Evolutionary conservation across 148 eudicot genomes (phyloP), one percentile per base, ranked within the genome.

Genomic region (Diospyros kaki): DNA sequence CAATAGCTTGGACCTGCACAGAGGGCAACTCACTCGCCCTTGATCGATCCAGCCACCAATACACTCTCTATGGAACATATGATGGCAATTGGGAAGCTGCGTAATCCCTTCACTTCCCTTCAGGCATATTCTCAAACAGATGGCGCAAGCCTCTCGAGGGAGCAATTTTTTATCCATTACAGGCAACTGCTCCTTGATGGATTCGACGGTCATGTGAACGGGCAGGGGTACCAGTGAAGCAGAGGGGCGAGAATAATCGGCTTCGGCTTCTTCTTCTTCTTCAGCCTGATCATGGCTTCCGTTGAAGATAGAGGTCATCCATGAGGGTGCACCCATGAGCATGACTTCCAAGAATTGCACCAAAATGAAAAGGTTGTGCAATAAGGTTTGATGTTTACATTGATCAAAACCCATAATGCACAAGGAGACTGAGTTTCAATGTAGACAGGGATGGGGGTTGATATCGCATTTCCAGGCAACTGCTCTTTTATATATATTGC

Each of bases 11-110:
- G 75, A 75, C 13, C 80, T 72, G 51, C 83, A 81, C 6, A 77
- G 1, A 12, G 83, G 80, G 69, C 83, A 77, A 11, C 74, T 81
- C 0, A 67, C 9, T 0, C 40, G 64, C 38, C 64, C 73, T 44
- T 62, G 53, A 38, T 73, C 77, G 1, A 77, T 65, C 83, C 83
- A 81, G 18, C 69, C 39, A 56, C 77, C 80, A 2, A 81, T 18
- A 52, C 83, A 81, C 38, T 55, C 74, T 42, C 59, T 69, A 53
- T 77, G 83, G 9, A 81, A 81, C 8, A 52, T 52, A 17, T 81
- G 80, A 10, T 18, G 7, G 6, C 83, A 77, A 9, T 81, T 81
- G 11, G 50, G 14, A 14, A 81, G 67, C 73, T 73, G 61, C 14
- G 77, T 77, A 8, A 77, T 58, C 58, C 58, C 58, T n/a, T 81